A percentile compares a stretch with the other conserved stretches of the same genome.
phyloP scores from a whole-genome alignment of 108 stramenopile species.

The Discostella pseudostelligera region DNA sequence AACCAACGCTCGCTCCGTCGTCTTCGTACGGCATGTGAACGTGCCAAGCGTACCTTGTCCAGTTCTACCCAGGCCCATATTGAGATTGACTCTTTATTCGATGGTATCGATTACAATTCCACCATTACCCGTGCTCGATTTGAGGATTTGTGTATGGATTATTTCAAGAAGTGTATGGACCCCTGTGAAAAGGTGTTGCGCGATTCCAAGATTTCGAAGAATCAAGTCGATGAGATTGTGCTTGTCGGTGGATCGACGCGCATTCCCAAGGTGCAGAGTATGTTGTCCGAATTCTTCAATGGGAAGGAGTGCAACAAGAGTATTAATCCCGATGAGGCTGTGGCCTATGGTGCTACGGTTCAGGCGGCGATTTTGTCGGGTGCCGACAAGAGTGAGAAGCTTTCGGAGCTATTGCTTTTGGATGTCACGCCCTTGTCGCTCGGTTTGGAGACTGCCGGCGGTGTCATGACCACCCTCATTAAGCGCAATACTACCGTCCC shows the following conservation, averaged over 20 bases:
- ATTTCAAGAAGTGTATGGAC: conserved; percentile 99
- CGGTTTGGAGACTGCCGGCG: conserved; percentile 97
- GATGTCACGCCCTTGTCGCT: conserved; percentile 98
- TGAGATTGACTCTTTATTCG: conserved; percentile 99
- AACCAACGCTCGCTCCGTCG: conserved; percentile 98
- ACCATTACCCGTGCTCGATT: conserved; percentile 97
- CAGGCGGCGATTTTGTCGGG: conserved; percentile 94
- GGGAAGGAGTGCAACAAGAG: conserved; percentile 98
- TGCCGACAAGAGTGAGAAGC: conserved; percentile 95
- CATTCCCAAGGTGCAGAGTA: conserved; percentile 95
- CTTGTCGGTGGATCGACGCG: conserved; percentile 98
- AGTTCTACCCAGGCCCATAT: conserved; percentile 98
- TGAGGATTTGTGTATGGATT: conserved; percentile 97
- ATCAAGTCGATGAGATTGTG: conserved; percentile 92
- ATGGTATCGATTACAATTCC: conserved; percentile 99
- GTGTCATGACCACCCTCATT: conserved; percentile 95
- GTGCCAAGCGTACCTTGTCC: conserved; percentile 99
- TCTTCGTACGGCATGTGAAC: conserved; percentile 99
- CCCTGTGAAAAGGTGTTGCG: conserved; percentile 97
- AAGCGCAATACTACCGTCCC: conserved; percentile 94
- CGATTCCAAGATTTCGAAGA: conserved; percentile 97
- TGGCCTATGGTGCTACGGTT: conserved; percentile 94
- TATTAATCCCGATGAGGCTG: conserved; percentile 97
- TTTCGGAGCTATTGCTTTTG: conserved; percentile 91
- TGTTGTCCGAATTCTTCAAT: conserved; percentile 98